Percentiles rank a stretch among this genome's conserved stretches.
Evolutionary conservation across 2,329 filamentous ascomycete species (phyloP).

Genomic region (Bipolaris zeicola): DNA sequence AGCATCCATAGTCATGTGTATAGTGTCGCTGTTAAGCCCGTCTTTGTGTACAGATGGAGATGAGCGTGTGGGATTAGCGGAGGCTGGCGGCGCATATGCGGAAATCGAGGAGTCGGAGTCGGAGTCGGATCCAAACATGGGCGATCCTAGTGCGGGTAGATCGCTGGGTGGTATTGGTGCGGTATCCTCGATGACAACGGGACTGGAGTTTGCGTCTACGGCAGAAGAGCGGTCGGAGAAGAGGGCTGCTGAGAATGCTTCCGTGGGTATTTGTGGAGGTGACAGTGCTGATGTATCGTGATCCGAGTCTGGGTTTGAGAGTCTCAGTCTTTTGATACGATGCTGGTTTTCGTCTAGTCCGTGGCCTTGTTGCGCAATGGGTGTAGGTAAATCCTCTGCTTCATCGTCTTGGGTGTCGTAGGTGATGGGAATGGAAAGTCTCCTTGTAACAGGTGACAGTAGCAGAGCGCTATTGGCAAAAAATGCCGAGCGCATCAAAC

Average conservation of each 20-base stretch:
- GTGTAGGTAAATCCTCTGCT: not conserved
- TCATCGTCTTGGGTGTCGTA: conserved; percentile 10
- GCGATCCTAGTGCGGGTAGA: not conserved
- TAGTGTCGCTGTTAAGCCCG: not conserved
- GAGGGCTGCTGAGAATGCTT: not conserved
- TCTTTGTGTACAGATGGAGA: no score
- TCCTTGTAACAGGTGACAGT: conserved; percentile 20
- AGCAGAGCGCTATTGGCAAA: conserved; percentile 41
- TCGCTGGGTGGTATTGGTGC: not conserved
- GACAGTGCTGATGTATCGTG: not conserved
- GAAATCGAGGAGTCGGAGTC: conserved; percentile 7
- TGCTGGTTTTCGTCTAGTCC: not conserved
- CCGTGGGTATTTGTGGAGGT: not conserved
- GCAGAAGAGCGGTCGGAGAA: conserved; percentile 3
- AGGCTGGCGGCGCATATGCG: not conserved
- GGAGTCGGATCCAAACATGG: not conserved
- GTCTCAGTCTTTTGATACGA: conserved; percentile 8
- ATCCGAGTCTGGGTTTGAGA: not conserved
- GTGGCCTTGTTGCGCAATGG: not conserved
- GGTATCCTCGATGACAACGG: not conserved
- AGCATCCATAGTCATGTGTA: not conserved
- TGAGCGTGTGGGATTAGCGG: not conserved
- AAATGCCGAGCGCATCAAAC: conserved; percentile 36
- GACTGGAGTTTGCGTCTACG: not conserved
- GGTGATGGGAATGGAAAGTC: conserved; percentile 2